A percentile compares a stretch with the other conserved stretches of the same genome.
These are phyloP conservation scores for Chrysanthemum makinoi DNA, from an alignment of 129 eudicot genomes.

Conservation along the genomic window DNA sequence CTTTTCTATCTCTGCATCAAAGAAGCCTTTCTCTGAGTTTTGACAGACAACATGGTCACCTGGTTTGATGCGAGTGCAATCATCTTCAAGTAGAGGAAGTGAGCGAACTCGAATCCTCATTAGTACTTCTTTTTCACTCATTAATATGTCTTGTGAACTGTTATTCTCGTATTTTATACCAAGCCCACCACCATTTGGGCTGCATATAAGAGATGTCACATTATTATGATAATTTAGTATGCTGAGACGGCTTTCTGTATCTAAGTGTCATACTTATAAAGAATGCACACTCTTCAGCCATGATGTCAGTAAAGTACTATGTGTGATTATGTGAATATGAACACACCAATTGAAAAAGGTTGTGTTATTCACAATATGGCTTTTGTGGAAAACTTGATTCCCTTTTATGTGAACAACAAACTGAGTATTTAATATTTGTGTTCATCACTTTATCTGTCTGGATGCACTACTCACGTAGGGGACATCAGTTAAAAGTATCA, in stretches of 20 bases:
- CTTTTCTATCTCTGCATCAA: slow-evolving; percentile 68
- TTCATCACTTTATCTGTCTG: no score
- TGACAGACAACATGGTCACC: slow-evolving; percentile 63
- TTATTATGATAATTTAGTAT: slow-evolving; percentile 5
- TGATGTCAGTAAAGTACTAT: no score
- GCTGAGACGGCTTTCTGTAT: slow-evolving; percentile 7
- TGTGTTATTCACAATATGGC: no score
- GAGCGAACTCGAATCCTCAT: slow-evolving; percentile 60
- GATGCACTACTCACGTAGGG: no score
- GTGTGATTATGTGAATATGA: no score
- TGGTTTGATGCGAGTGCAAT: slow-evolving; percentile 43
- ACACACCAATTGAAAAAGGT: no score
- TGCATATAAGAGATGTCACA: slow-evolving; percentile 29
- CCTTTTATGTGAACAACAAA: no score
- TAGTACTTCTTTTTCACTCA: slow-evolving; percentile 47
- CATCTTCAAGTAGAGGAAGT: slow-evolving; percentile 48
- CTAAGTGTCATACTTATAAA: slow-evolving; percentile 1
- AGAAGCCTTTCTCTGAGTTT: slow-evolving; percentile 39
- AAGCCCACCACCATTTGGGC: slow-evolving; percentile 53
- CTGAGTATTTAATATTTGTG: no score
- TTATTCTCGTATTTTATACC: slow-evolving; percentile 33
- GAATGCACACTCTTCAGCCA: not conserved
- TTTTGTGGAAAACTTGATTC: no score
- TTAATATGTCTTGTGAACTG: slow-evolving; percentile 36
- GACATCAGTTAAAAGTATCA: no score